Evolutionary conservation across 192 early-diverging fungal species (phyloP), one percentile per base, ranked within the genome.

Genomic region (Podila horticola): DNA sequence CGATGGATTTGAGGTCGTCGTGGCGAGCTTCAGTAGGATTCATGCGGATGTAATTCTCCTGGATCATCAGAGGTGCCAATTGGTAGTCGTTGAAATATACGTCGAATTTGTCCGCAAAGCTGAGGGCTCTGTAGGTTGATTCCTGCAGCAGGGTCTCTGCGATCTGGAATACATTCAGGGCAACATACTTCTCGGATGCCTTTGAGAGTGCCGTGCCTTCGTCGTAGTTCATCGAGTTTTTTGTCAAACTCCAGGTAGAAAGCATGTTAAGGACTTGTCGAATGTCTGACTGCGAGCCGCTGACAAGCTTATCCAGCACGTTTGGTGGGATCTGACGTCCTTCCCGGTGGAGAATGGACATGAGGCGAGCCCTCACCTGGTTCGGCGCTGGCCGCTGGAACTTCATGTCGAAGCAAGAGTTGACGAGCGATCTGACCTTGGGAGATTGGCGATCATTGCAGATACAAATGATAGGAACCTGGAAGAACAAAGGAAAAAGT

Each of bases 391-490:
- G 92, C 88, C 88, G 74, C 67, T 84, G 85, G 86, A 97, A 99
- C 57, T 87, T 79, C 70, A 94, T 83, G 66, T 98, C 96, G 49
- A 89, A 86, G 76, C 96, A 98, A 71, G 95, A 82, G 82, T 92
- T 92, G 28, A 90, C 92, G 62, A 99, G 85, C 6, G 94, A 89
- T 50, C 91, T 87, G 28, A 99, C 86, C 82, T 98, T 99, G 29
- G 91, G 87, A 24, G 93, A 93, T 67, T 90, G 89, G 3, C 93
- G 84, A 83, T 99, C 98, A 79, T 99, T 99, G 83, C 97, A 99
- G 61, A 99, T 98, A 84, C 98, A 99, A 62, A 99, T 98, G 31
- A 99, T 95, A 22, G 98, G 98, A 64, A 97, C 90, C 91, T 92
- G 68, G 0, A 50, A 10, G 10, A 41, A 50, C 58, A 17, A 30